Evolutionary conservation across 129 eudicot species (phyloP), one percentile per base, ranked within the genome.

Genomic region (Erigeron canadensis): DNA sequence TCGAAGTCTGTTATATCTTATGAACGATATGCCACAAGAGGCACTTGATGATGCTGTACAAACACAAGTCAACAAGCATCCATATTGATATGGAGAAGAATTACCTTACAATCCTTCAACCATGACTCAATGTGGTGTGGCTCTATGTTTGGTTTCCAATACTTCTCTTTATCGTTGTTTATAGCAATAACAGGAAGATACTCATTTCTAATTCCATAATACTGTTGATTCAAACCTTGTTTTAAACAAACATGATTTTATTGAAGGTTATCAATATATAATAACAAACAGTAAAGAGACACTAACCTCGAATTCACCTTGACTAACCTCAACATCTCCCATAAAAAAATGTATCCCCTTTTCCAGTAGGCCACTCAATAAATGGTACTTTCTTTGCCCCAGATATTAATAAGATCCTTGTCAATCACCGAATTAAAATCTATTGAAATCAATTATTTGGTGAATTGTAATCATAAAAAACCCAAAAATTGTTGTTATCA

Each of bases 41-140:
- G 98, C 98, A 53, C 91, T 93, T 16, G 79, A 85, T 12, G 98
- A 93, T 81, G 98, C 95, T 40, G 73, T 83, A 63, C 95, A 93
- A 80, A 89, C 96, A 73, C 95, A 89, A 75, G 95, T 89, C 2
- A 83, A n/a, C n/a, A n/a, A n/a, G n/a, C n/a, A n/a, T n/a, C n/a
- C n/a, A n/a, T n/a, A n/a, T n/a, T n/a, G n/a, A n/a, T 43, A 56
- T 18, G 40, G 61, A 50, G 15, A 63, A 21, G 15, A 10, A 48
- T 61, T 47, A 93, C 98, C 95, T 80, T 84, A 80, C 66, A 89
- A 43, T 86, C 95, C 81, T 89, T 89, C 73, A 94, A 81, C 92
- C 96, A 94, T 66, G 87, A 62, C 16, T 84, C 85, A 57, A 94
- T 60, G 42, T 85, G 95, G 69, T 85, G 84, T 56, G 98, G 95